Percentiles rank a stretch among this genome's conserved stretches.
Evolutionary conservation across 495 filamentous ascomycete species (phyloP).

Genomic region (Glonium stellatum): DNA sequence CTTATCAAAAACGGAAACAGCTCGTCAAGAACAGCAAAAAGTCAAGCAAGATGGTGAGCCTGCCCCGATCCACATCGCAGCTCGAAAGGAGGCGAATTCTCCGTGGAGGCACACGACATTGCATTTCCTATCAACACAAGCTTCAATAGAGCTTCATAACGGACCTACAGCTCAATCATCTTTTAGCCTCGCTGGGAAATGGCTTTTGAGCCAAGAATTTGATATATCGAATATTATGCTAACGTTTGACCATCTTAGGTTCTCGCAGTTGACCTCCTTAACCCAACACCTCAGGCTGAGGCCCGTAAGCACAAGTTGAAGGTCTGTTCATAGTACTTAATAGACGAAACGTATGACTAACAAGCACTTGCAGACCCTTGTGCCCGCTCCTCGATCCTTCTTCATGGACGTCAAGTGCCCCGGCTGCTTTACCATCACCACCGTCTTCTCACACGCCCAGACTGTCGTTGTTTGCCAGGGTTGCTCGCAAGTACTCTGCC

Average conservation of each 20-base stretch:
- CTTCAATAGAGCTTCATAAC: background rate
- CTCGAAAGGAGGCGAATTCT: background rate
- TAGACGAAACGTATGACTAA: background rate
- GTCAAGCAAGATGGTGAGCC: constrained; percentile 25
- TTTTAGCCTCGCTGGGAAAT: background rate
- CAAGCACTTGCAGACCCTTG: constrained; percentile 53
- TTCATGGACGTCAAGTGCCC: constrained; percentile 99
- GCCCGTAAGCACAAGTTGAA: constrained; percentile 99
- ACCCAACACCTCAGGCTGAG: constrained; percentile 91
- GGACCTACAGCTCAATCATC: background rate
- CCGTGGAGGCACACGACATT: constrained; percentile 9
- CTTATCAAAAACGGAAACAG: constrained; percentile 4
- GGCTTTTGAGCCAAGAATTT: too few species aligned
- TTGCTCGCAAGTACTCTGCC: constrained; percentile 95
- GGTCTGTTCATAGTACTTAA: constrained; percentile 49
- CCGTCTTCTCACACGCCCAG: constrained; percentile 99
- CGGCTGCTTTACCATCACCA: constrained; percentile 99
- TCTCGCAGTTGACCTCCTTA: constrained; percentile 99
- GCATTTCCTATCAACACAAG: constrained; percentile 10
- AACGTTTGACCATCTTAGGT: constrained; percentile 49
- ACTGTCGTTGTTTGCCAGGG: constrained; percentile 99
- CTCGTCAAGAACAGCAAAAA: constrained; percentile 7
- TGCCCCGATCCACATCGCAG: background rate
- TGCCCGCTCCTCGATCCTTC: constrained; percentile 93
- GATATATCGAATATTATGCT: background rate